phyloP scores from a whole-genome alignment of 441 rosid species.

The Populus tomentosa region DNA sequence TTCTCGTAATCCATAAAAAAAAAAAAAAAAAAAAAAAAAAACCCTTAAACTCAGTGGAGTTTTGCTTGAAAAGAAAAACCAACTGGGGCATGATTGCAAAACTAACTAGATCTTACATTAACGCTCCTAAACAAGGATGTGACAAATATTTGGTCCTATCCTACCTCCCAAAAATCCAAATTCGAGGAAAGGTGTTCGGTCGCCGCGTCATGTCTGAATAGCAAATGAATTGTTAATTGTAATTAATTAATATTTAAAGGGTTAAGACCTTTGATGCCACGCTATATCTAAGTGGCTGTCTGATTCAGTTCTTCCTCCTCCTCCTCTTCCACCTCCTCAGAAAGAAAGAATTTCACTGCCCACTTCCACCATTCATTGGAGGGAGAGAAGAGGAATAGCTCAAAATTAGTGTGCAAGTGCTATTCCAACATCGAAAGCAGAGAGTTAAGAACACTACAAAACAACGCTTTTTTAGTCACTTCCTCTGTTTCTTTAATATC shows the following conservation, averaged over 20 bases:
- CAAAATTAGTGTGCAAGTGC: constrained; percentile 22
- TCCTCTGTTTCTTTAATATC: constrained; percentile 1
- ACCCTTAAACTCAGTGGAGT: no score
- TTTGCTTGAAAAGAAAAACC: not conserved
- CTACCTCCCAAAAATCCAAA: not conserved
- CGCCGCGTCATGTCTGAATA: constrained; percentile 23
- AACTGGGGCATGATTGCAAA: not conserved
- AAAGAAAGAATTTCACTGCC: not conserved
- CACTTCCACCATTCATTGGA: not conserved
- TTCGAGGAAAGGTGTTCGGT: constrained; percentile 7
- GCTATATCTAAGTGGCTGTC: not conserved
- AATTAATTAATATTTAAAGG: not conserved
- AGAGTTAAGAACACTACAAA: not conserved
- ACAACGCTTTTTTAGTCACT: not conserved
- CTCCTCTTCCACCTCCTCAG: not conserved
- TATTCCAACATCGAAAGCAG: constrained; percentile 33
- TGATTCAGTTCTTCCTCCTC: not conserved
- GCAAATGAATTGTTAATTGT: not conserved
- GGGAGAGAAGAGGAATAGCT: not conserved
- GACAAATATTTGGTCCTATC: not conserved
- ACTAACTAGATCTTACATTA: not conserved
- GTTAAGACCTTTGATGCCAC: not conserved
- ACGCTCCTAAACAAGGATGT: not conserved
- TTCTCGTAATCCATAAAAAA: no score
- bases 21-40: no score